Evolutionary conservation across 75 land plant species (phyloP), one percentile per base, ranked within the genome.

Genomic region (Cunninghamia lanceolata): DNA sequence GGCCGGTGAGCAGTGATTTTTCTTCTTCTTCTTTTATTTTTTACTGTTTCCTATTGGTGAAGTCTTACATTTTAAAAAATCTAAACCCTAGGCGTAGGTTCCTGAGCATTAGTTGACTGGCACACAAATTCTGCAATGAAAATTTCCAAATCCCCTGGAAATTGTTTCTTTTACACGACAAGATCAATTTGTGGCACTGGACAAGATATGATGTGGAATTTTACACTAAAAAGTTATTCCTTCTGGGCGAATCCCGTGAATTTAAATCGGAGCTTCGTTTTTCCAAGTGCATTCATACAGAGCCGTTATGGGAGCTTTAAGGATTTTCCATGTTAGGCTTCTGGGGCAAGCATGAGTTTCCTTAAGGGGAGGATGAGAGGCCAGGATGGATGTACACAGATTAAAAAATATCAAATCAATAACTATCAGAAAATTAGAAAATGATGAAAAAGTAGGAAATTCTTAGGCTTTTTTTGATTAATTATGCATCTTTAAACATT

Each of bases 1-100:
- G 9, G 93, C 97, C 86, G 92, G 99, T 98, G 79, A 14, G 85
- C 43, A 4, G 21, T 75, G 40, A 36, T 16, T 63, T 35, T 46
- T 85, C 52, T 81, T 73, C 9, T 76, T 74, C 53, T 39, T 79
- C 47, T 19, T 71, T 39, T 17, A 17, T 34, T 68, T 35, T 71
- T 21, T 83, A 32, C 28, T 9, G 2, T 40, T 40, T 40, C 42
- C 3, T 11, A 14, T 13, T 50, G 71, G 40, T 39, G 43, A 73
- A 56, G 15, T 36, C 19, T 36, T 45, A 45, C 36, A n/a, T 80
- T n/a, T 10, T 1, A 80, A 80, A 80, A 47, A 28, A 30, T 4
- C n/a, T 9, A 43, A 80, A 80, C 15, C 32, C 32, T 43, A 79
- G 50, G 25, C 32, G 30, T 4, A 40, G 30, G 34, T n/a, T 80